Evolutionary conservation across 2,329 filamentous ascomycete genomes (phyloP), one percentile per base, ranked within the genome.

Genomic region (Mycosphaerella sp.): DNA sequence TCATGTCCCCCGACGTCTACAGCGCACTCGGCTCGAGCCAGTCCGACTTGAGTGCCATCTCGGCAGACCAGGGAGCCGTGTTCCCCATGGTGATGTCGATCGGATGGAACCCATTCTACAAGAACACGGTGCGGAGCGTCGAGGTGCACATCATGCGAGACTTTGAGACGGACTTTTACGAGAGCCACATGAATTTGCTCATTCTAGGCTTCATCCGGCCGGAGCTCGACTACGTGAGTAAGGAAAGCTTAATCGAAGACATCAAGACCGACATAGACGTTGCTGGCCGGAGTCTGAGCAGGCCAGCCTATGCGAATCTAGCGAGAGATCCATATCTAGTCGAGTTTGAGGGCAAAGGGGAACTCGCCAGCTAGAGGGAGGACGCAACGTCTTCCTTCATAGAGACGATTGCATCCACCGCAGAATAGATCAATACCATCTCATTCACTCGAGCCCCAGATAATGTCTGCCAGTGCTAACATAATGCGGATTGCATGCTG

Each of bases 41-140:
- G 14, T 53, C 55, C 23, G 41, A 47, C 31, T 21, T 52, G 40
- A 41, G 45, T 26, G 41, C 56, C 31, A 50, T 17, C n/a, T 49
- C 43, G 8, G 14, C 49, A 26, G 52, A 61, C 62, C 54, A 59
- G 38, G 62, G 62, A 41, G 64, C 63, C 14, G 76, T 93, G 53
- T 89, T 85, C 71, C 89, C 89, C 1, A 93, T 95, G 80, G 90
- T 95, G 61, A 87, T 96, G 85, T 89, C 84, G 57, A 92, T 96
- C 62, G 93, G 93, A 43, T 97, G 91, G 80, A 98, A 97, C 73
- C 93, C 93, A 0, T 97, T 91, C 74, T 98, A 95, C 80, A 90
- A 91, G 70, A 97, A 98, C 78, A 84, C 80, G 4, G 83, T 88
- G 45, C 84, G 89, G 58, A 89, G 82, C 59, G 90, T 93, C 67